Base-by-base conservation (phyloP, 805 yeast species). In the Millerozyma miso region DNA sequence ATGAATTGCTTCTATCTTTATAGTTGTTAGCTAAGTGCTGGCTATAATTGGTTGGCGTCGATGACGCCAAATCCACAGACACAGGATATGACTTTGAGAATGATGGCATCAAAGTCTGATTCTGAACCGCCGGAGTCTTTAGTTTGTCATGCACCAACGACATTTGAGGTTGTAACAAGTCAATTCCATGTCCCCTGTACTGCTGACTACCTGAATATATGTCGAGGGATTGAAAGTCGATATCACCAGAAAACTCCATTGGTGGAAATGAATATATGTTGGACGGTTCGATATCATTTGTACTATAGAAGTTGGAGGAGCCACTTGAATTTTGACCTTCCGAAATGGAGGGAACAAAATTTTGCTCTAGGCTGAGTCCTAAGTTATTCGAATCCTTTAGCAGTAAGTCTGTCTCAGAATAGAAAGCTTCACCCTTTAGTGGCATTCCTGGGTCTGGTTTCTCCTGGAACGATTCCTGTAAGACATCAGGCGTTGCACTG, bases 61-160 rank as follows among this genome's bases (percentile, higher is more conserved):
- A 76, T 20, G 77, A 69, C n/a, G 81, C 74, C 40, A 80, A 60
- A 53, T 79, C 79, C 29, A 76, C 66, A 6, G 79, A 69, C 3
- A 81, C 72, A 12, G 73, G 77, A 44, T 73, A 72, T 7, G 83
- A 77, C 44, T 61, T 62, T 15, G 58, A 49, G 45, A 53, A 53
- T 14, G 52, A 34, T 35, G 48, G 39, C 29, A 35, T 35, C 10
- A 23, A 23, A 23, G 29, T 7, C 29, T 23, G 29, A 10, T 23
- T 23, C 29, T 23, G 29, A 23, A 23, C 10, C 10, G 6, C 10
- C 29, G 29, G 10, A 23, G 29, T 23, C 10, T 10, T 23, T 6
- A 37, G 37, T 46, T 49, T 23, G 39, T 40, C 34, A 46, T 41
- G 20, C 45, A 39, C 29, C 31, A 37, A 23, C 6, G 29, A 23